These are phyloP conservation scores for Aspergillus conjunctus DNA, from an alignment of 495 filamentous ascomycete genomes.

Conservation along the genomic window DNA sequence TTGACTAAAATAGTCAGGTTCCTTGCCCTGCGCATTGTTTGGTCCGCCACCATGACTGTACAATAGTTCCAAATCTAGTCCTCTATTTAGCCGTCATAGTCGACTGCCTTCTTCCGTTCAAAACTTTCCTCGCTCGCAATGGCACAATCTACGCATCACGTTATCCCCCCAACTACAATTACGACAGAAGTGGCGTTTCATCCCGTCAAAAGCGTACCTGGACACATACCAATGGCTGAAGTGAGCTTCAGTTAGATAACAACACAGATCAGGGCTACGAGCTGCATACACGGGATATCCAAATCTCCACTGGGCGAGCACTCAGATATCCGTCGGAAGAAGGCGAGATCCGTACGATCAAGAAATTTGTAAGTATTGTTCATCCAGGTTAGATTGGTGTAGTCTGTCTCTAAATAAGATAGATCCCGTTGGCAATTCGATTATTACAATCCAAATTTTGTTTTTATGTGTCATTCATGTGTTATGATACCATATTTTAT, in stretches of 20 bases:
- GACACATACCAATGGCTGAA: conserved; percentile 4
- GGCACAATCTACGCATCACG: not conserved
- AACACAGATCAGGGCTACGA: conserved; percentile 11
- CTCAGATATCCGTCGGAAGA: conserved; percentile 2
- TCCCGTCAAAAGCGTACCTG: conserved; percentile 5
- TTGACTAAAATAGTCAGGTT: conserved; percentile 33
- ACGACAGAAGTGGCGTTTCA: conserved; percentile 13
- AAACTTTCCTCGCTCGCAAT: conserved; percentile 31
- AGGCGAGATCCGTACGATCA: conserved; percentile 25
- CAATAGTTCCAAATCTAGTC: not conserved
- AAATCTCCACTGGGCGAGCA: conserved; percentile 10
- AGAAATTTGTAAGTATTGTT: conserved; percentile 26
- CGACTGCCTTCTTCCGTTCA: conserved; percentile 52
- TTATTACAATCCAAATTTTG: not conserved
- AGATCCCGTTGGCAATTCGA: too few relatives aligned
- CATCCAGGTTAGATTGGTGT: not conserved
- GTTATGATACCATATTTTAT: not conserved
- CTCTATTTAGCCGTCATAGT: conserved; percentile 45
- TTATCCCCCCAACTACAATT: conserved; percentile 7
- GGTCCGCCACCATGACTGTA: conserved; percentile 26
- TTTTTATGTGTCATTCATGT: not conserved
- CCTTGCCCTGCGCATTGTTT: conserved; percentile 35
- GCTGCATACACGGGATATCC: conserved; percentile 5
- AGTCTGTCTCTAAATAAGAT: not conserved
- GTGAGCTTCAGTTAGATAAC: conserved; percentile 11